Percentiles rank a stretch among this genome's conserved stretches.
phyloP scores from a whole-genome alignment of 129 eudicot genomes.

The Lonicera japonica region DNA sequence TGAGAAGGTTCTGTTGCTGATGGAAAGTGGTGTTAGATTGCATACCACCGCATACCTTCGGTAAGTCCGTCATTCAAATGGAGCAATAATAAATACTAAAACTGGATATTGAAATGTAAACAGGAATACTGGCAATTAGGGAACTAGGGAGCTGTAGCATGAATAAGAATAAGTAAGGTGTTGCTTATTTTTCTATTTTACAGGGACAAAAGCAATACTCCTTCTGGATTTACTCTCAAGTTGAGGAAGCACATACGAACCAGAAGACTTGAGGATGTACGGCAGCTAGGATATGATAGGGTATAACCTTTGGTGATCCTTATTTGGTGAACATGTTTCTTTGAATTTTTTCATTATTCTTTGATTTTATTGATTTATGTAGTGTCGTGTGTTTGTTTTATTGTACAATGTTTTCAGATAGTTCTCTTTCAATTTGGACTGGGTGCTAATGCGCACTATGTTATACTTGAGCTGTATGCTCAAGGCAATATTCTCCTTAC shows the following conservation, averaged over 20 bases:
- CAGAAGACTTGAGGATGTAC: constrained; percentile 92
- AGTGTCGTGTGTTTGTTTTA: background rate
- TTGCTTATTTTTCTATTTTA: constrained; percentile 16
- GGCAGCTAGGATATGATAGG: constrained; percentile 98
- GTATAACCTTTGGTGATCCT: constrained; percentile 23
- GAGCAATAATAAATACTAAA: background rate
- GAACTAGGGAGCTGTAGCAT: background rate
- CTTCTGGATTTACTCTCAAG: constrained; percentile 91
- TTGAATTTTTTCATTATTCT: background rate
- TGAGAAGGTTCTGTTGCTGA: constrained; percentile 89
- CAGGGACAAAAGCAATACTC: constrained; percentile 97
- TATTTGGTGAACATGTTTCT: background rate
- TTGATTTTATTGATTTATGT: constrained; percentile 1
- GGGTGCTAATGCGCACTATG: constrained; percentile 80
- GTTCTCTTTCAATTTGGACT: constrained; percentile 87
- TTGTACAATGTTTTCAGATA: constrained; percentile 42
- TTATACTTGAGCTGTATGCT: constrained; percentile 85
- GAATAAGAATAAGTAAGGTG: background rate
- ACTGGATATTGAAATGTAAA: background rate
- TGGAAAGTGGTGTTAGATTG: constrained; percentile 97
- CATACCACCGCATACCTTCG: constrained; percentile 85
- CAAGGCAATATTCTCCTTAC: constrained; percentile 88
- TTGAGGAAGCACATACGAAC: constrained; percentile 93
- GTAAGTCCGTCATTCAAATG: constrained; percentile 22
- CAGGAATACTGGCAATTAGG: background rate